Evolutionary conservation across 768 basidiomycete genomes (phyloP).

Genomic region (Suillus subaureus): DNA sequence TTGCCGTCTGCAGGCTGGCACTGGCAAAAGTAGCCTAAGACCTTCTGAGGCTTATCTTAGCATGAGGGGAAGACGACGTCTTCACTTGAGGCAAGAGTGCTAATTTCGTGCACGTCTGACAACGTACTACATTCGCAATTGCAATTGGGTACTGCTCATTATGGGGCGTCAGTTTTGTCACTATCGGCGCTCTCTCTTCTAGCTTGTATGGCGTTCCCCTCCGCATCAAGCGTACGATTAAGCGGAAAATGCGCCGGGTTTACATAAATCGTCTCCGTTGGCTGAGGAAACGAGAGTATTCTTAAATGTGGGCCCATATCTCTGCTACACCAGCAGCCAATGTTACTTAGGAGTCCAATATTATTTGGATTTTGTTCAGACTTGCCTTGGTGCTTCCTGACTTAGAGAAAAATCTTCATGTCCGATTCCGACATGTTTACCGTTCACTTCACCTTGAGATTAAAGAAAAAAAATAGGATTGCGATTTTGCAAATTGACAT

Average conservation of each 20-base stretch:
- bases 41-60: neutral
- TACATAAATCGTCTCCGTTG: neutral
- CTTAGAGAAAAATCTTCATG: neutral
- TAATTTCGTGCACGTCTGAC: neutral
- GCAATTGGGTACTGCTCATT: neutral
- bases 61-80: constrained; percentile 1
- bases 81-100: constrained; percentile 1
- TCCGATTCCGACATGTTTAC: neutral
- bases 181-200: neutral
- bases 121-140: neutral
- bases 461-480: neutral
- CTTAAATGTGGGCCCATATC: neutral
- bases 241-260: neutral
- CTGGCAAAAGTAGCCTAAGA: neutral
- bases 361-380: neutral
- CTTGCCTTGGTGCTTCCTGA: neutral
- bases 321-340: neutral
- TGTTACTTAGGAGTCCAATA: neutral
- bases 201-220: neutral
- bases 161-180: neutral
- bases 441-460: neutral
- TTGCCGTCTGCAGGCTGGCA: neutral
- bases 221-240: neutral
- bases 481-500: constrained; percentile 2
- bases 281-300: neutral